These are phyloP conservation scores for Ceratocystis eucalypticola DNA, from an alignment of 2,329 filamentous ascomycete species.

Conservation along the genomic window DNA sequence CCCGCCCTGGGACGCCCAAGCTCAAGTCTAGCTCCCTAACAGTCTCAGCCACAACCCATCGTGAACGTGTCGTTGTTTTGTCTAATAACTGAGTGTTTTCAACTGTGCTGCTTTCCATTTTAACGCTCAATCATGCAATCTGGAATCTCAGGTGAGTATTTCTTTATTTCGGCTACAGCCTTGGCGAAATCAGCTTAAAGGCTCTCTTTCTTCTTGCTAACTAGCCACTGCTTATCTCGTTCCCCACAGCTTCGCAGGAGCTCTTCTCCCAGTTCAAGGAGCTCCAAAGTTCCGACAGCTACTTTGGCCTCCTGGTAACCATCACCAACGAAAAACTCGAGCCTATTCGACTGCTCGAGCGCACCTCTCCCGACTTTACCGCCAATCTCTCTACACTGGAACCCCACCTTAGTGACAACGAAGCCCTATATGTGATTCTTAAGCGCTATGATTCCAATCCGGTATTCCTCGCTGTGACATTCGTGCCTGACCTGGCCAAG, in stretches of 20 bases:
- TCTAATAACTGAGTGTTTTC: not conserved
- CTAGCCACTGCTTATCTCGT: not conserved
- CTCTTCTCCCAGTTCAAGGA: slow-evolving; percentile 59
- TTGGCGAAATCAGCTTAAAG: not conserved
- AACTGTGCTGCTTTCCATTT: not conserved
- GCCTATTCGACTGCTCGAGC: slow-evolving; percentile 42
- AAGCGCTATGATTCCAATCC: slow-evolving; percentile 47
- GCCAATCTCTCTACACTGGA: slow-evolving; percentile 50
- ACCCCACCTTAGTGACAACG: slow-evolving; percentile 49
- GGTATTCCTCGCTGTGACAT: slow-evolving; percentile 58
- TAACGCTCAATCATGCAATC: slow-evolving; percentile 49
- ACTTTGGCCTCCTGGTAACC: slow-evolving; percentile 58
- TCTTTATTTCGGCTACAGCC: not conserved
- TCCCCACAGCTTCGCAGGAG: slow-evolving; percentile 54
- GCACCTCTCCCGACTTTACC: slow-evolving; percentile 43
- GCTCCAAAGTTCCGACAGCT: slow-evolving; percentile 46
- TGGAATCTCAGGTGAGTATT: slow-evolving; percentile 52
- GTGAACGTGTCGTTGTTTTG: slow-evolving; percentile 1
- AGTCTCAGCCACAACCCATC: not conserved
- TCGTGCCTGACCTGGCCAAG: slow-evolving; percentile 63
- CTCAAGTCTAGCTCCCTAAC: slow-evolving; percentile 9
- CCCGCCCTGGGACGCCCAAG: slow-evolving; percentile 10
- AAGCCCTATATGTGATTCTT: slow-evolving; percentile 61
- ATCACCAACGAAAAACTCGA: slow-evolving; percentile 57
- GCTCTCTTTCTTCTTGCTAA: not conserved